phyloP scores from a whole-genome alignment of 768 basidiomycete genomes.

The Macrolepiota fuliginosa region DNA sequence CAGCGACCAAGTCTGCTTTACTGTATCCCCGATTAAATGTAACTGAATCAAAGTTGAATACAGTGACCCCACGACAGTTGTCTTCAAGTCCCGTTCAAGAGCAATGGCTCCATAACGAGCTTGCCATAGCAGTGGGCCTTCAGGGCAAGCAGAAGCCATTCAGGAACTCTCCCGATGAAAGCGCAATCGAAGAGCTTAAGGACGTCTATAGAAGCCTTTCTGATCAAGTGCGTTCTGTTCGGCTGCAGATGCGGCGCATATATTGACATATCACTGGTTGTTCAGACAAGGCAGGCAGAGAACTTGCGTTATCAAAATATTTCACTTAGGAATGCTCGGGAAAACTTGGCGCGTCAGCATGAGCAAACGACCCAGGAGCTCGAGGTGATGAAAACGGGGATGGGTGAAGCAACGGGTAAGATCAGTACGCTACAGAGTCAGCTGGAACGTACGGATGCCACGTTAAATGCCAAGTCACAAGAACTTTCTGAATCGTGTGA shows the following conservation, averaged over 20 bases:
- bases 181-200: conserved; percentile 1
- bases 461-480: not conserved
- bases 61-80: not conserved
- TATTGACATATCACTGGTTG: not conserved
- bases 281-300: not conserved
- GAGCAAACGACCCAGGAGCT: not conserved
- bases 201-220: not conserved
- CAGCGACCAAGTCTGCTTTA: conserved; percentile 3
- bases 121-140: not conserved
- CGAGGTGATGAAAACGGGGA: not conserved
- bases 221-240: not conserved
- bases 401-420: not conserved
- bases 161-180: not conserved
- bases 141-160: not conserved
- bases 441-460: not conserved
- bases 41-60: not conserved
- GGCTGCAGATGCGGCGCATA: not conserved
- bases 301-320: conserved; percentile 5
- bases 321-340: not conserved
- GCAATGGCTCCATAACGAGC: not conserved
- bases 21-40: not conserved
- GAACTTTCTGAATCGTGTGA: not conserved
- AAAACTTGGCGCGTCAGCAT: not conserved
- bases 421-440: not conserved
- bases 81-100: conserved; percentile 1